A percentile compares a stretch with the other conserved stretches of the same genome.
Conservation (phyloP, 176 grass and related monocot species). For the Triticum monococcum region DNA sequence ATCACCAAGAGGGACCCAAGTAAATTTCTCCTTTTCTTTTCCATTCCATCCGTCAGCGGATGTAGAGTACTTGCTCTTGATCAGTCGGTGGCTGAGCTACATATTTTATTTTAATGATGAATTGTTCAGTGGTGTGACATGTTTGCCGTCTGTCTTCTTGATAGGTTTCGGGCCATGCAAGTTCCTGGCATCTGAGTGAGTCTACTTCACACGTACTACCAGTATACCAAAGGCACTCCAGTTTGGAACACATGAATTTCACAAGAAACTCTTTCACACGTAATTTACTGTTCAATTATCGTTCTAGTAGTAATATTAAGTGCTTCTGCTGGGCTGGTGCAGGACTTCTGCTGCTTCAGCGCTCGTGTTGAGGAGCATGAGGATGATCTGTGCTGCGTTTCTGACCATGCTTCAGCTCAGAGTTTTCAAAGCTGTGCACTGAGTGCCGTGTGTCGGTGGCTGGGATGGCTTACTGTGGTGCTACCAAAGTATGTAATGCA, state of each 20-base stretch:
- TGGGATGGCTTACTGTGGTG: not conserved
- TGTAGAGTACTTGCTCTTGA: no score
- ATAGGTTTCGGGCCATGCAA: slow-evolving; percentile 79
- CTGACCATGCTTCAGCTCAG: slow-evolving; percentile 25
- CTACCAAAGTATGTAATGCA: not conserved
- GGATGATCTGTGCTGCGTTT: not conserved
- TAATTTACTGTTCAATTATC: not conserved
- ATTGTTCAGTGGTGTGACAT: slow-evolving; percentile 9
- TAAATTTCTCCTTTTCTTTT: slow-evolving; percentile 21
- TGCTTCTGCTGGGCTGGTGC: not conserved
- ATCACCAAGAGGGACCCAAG: slow-evolving; percentile 77
- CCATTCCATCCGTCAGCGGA: not conserved
- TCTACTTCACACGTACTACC: not conserved
- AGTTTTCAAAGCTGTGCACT: slow-evolving; percentile 9
- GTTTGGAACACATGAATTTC: not conserved
- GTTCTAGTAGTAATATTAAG: not conserved
- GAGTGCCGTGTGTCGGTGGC: not conserved
- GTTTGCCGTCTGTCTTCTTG: slow-evolving; percentile 3
- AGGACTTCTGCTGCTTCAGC: slow-evolving; percentile 42
- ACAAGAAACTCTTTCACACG: not conserved
- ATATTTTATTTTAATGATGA: not conserved
- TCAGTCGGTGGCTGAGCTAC: no score
- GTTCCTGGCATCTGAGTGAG: slow-evolving; percentile 81
- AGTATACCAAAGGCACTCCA: no score
- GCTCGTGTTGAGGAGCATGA: not conserved